Percentiles rank a stretch among this genome's conserved stretches.
Evolutionary conservation across 2,329 filamentous ascomycete species (phyloP).

Genomic region (Neocatenulostroma microsporum): DNA sequence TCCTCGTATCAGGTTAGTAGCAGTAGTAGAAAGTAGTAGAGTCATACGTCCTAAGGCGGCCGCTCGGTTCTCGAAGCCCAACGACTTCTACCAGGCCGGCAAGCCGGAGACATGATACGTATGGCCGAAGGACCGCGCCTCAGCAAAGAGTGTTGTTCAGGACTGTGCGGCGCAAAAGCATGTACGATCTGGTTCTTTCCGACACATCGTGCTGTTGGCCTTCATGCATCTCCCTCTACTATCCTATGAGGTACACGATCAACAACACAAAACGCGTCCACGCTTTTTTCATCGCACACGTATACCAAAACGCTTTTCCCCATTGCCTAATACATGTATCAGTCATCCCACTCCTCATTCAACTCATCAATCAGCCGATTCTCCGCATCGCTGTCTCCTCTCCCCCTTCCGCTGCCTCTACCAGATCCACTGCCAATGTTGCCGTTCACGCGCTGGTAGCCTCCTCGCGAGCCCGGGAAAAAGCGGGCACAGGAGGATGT

Average conservation of each 20-base stretch:
- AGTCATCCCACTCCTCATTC: constrained; percentile 94
- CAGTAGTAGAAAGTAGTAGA: neutral
- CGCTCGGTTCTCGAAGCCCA: too few species aligned
- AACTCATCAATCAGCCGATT: constrained; percentile 91
- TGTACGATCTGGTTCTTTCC: neutral
- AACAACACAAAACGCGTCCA: neutral
- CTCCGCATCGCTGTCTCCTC: constrained; percentile 63
- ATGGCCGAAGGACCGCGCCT: too few species aligned
- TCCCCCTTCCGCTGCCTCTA: constrained; percentile 33
- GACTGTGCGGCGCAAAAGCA: neutral
- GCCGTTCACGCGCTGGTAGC: constrained; percentile 57
- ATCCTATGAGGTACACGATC: neutral
- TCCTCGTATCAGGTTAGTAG: neutral
- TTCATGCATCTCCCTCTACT: neutral
- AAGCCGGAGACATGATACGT: too few species aligned
- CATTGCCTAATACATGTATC: constrained; percentile 6
- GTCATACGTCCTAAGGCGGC: neutral
- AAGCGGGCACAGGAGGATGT: constrained; percentile 62
- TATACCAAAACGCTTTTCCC: neutral
- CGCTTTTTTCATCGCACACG: neutral
- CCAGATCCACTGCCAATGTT: constrained; percentile 44
- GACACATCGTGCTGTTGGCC: neutral
- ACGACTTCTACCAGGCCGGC: too few species aligned
- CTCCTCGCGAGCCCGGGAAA: constrained; percentile 55
- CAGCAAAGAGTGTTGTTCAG: neutral